Evolutionary conservation across 805 yeast genomes (phyloP), one percentile per base, ranked within the genome.

Genomic region (Candida dajiaensis): DNA sequence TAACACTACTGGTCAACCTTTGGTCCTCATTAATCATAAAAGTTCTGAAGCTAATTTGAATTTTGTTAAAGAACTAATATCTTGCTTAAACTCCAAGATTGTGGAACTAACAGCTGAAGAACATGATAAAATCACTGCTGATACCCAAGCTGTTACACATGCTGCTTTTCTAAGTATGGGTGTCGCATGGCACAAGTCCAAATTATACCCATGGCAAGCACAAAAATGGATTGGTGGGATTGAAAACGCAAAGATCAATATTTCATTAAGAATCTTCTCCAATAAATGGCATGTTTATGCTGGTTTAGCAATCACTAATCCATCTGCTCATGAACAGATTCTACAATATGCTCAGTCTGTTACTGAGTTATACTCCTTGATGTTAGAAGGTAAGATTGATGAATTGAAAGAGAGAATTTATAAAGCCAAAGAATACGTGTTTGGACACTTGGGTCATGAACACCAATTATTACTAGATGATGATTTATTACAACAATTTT

Each of bases 261-360:
- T 94, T 28, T 85, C 98, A 1, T 68, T 94, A 62, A 73, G 99
- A 52, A 94, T 94, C 43, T 94, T 75, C 64, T 81, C 96, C 16
- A 94, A 90, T 66, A 89, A 90, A 66, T 94, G 97, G 95, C 99
- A 94, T 64, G 98, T 94, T 26, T 94, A 94, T 61, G 98, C 98
- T 6, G 99, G 99, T 0, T 72, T 94, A 57, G 97, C 98, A 10
- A 92, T 94, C 54, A 85, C 96, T 1, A 94, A 94, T 59, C 97
- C 97, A 1, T 80, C 90, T 38, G 97, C 98, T 1, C 97, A 92
- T 59, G 78, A 76, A 36, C 98, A 94, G 66, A 84, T 95, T 18
- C 72, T 86, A 53, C 97, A 90, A 63, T 94, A 92, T 63, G 85
- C 98, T 2, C 76, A 78, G 31, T 85, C 96, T 1, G 84, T 85